Conservation (phyloP, 176 grass and related monocot species). For the Aegilops longissima region DNA sequence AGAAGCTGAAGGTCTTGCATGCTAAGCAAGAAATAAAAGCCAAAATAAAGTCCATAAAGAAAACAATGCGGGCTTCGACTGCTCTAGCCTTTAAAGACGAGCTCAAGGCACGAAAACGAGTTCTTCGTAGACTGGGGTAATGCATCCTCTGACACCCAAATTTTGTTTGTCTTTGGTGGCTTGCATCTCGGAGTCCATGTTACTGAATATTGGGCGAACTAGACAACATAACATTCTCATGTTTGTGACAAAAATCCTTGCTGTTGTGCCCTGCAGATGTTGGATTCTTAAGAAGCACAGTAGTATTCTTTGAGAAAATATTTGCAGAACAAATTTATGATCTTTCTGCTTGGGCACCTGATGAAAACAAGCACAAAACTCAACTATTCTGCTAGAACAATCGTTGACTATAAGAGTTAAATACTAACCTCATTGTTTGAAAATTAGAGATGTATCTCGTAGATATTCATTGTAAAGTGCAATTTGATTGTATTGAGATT, state of each 20-base stretch:
- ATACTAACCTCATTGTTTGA: not conserved
- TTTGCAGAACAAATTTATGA: not conserved
- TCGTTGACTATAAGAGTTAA: not conserved
- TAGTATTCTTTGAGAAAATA: not conserved
- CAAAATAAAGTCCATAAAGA: slow-evolving; percentile 89
- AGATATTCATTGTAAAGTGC: not conserved
- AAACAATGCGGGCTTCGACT: slow-evolving; percentile 68
- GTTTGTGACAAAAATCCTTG: not conserved
- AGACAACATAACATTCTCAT: not conserved
- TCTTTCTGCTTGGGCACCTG: not conserved
- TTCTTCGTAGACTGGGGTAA: slow-evolving; percentile 90
- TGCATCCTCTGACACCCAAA: not conserved
- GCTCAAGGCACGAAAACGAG: slow-evolving; percentile 83
- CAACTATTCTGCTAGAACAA: not conserved
- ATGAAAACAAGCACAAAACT: not conserved
- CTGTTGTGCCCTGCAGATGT: not conserved
- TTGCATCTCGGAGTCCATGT: not conserved
- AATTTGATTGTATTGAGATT: not conserved
- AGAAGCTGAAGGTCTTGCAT: slow-evolving; percentile 89
- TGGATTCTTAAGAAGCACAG: not conserved
- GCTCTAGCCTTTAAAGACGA: slow-evolving; percentile 95
- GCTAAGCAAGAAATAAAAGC: slow-evolving; percentile 76
- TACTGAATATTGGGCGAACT: not conserved
- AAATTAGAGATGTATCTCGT: not conserved
- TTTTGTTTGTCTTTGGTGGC: not conserved